Conservation (phyloP, 2,329 filamentous ascomycete genomes). For the Microdochium nivale region DNA sequence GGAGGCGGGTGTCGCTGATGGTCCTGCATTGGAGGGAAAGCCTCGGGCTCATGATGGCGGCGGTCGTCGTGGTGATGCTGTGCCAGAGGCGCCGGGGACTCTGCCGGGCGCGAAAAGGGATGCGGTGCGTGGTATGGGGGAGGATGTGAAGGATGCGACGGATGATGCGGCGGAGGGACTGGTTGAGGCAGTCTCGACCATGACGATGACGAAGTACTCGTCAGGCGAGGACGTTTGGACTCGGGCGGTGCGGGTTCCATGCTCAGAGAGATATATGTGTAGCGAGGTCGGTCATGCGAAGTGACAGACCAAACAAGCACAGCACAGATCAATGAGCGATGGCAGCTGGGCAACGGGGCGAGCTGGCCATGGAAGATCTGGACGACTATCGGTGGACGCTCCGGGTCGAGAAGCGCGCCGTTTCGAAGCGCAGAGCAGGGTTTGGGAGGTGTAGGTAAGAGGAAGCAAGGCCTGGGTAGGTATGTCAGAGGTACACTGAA, state of each 20-base stretch:
- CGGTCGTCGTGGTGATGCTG: constrained; percentile 42
- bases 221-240: constrained; percentile 49
- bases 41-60: constrained; percentile 48
- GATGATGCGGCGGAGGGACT: constrained; percentile 25
- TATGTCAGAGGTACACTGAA: neutral
- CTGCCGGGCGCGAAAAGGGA: constrained; percentile 28
- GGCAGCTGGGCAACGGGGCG: constrained; percentile 14
- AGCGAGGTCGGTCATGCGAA: constrained; percentile 17
- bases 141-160: constrained; percentile 25
- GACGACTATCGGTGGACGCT: constrained; percentile 15
- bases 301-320: constrained; percentile 16
- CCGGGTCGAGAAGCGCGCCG: constrained; percentile 12
- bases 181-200: constrained; percentile 29
- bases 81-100: constrained; percentile 28
- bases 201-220: constrained; percentile 35
- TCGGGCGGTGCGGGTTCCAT: constrained; percentile 54
- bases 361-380: constrained; percentile 26
- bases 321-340: constrained; percentile 23
- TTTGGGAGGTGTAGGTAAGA: neutral
- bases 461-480: neutral
- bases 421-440: neutral
- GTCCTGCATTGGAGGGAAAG: constrained; percentile 46
- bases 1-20: constrained; percentile 35
- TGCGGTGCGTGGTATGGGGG: constrained; percentile 16
- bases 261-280: constrained; percentile 35